phyloP scores from a whole-genome alignment of 2,329 filamentous ascomycete genomes.

The Verruconis gallopava region DNA sequence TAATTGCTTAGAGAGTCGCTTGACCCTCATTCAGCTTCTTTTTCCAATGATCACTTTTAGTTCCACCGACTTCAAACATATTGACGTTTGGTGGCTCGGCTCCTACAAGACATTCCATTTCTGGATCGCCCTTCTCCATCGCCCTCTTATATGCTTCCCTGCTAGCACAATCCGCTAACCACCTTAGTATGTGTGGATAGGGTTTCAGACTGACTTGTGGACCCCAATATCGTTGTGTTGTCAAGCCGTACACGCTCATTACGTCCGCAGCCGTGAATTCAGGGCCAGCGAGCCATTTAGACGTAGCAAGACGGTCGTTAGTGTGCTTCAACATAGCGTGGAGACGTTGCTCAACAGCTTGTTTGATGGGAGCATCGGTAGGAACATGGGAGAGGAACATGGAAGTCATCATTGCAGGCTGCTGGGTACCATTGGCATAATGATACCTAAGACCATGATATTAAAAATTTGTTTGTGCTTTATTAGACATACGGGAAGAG shows the following conservation, averaged over 20 bases:
- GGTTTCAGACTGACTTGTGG: constrained; percentile 17
- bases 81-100: neutral
- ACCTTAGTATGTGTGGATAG: constrained; percentile 18
- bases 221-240: constrained; percentile 43
- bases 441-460: constrained; percentile 30
- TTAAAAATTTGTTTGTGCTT: neutral
- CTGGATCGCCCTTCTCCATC: constrained; percentile 21
- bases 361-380: constrained; percentile 18
- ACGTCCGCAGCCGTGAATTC: constrained; percentile 54
- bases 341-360: constrained; percentile 14
- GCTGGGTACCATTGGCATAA: constrained; percentile 33
- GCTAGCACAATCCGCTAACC: constrained; percentile 15
- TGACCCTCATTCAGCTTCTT: neutral
- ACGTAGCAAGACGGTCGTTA: constrained; percentile 35
- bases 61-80: neutral
- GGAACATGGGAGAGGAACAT: constrained; percentile 17
- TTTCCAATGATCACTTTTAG: neutral
- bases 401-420: constrained; percentile 22
- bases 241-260: constrained; percentile 48
- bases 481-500: no score
- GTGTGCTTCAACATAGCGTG: constrained; percentile 29
- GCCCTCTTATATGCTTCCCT: constrained; percentile 19
- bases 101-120: constrained; percentile 13
- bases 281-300: constrained; percentile 44
- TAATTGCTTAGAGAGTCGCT: no score